Percentiles rank a stretch among this genome's conserved stretches.
phyloP scores from a whole-genome alignment of 148 eudicot genomes.

The Dianthus caryophyllus region DNA sequence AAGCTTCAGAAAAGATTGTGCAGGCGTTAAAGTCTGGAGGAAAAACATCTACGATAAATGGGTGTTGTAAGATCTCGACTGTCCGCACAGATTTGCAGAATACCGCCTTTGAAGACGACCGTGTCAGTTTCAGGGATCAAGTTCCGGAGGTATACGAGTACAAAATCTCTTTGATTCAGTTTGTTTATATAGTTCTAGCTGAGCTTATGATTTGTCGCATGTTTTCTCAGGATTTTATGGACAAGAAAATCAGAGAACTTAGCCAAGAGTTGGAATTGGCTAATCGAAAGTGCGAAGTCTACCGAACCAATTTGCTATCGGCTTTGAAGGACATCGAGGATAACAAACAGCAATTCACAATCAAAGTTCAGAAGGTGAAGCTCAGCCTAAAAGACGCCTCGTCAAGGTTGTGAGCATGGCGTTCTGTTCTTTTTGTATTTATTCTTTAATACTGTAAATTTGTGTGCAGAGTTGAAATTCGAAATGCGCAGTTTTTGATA shows the following conservation, averaged over 20 bases:
- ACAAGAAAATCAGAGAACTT: constrained; percentile 55
- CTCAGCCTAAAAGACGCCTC: constrained; percentile 47
- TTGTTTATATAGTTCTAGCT: background rate
- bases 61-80: constrained; percentile 12
- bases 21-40: constrained; percentile 27
- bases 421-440: constrained; percentile 1
- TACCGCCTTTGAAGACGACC: constrained; percentile 11
- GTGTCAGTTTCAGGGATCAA: constrained; percentile 21
- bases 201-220: no score
- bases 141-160: constrained; percentile 35
- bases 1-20: constrained; percentile 41
- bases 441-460: constrained; percentile 17
- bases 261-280: constrained; percentile 45
- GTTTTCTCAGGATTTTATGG: constrained; percentile 57
- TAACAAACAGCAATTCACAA: constrained; percentile 52
- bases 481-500: constrained; percentile 8
- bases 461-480: constrained; percentile 21
- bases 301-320: constrained; percentile 53
- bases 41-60: constrained; percentile 27
- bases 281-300: constrained; percentile 57
- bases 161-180: background rate
- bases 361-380: constrained; percentile 57
- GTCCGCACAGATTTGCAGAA: constrained; percentile 19
- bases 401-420: constrained; percentile 18
- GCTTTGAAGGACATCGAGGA: constrained; percentile 63